These are phyloP conservation scores for Paramyrothecium sp. DNA, from an alignment of 2,329 filamentous ascomycete genomes.

Conservation along the genomic window DNA sequence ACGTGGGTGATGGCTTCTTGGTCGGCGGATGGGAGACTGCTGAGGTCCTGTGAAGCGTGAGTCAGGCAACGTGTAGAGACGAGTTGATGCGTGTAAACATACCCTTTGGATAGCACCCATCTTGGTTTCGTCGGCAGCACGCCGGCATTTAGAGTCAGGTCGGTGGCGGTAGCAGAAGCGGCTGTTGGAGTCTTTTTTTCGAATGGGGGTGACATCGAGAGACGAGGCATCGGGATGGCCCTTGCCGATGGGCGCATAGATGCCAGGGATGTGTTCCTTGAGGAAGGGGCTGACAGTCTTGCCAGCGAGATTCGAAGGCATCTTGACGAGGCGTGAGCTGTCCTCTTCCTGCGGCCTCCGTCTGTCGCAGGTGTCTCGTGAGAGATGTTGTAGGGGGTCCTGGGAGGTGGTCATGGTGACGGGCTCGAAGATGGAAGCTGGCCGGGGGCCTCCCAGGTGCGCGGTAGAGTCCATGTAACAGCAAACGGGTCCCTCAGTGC, in stretches of 20 bases:
- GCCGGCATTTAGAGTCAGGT: constrained; percentile 89
- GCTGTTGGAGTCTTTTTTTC: constrained; percentile 65
- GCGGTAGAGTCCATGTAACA: neutral
- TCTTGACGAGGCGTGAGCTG: constrained; percentile 50
- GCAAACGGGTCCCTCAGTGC: too few species aligned
- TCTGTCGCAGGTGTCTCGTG: constrained; percentile 49
- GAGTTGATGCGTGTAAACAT: constrained; percentile 30
- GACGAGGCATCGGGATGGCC: constrained; percentile 30
- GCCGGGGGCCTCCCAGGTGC: neutral
- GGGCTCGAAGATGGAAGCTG: neutral
- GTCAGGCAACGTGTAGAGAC: neutral
- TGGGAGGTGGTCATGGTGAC: neutral
- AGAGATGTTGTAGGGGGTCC: constrained; percentile 20
- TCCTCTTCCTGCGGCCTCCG: constrained; percentile 49
- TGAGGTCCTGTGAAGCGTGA: constrained; percentile 62
- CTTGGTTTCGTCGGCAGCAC: constrained; percentile 89
- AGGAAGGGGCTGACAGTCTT: constrained; percentile 86
- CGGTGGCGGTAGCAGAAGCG: constrained; percentile 95
- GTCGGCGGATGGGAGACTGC: constrained; percentile 76
- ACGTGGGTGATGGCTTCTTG: constrained; percentile 96
- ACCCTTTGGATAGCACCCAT: constrained; percentile 94
- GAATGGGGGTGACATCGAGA: constrained; percentile 17
- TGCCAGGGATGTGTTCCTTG: constrained; percentile 81
- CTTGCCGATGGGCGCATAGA: constrained; percentile 79
- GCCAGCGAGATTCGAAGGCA: constrained; percentile 66